phyloP scores from a whole-genome alignment of 371 early-diverging fungal genomes.

The Actinomucor elegans region DNA sequence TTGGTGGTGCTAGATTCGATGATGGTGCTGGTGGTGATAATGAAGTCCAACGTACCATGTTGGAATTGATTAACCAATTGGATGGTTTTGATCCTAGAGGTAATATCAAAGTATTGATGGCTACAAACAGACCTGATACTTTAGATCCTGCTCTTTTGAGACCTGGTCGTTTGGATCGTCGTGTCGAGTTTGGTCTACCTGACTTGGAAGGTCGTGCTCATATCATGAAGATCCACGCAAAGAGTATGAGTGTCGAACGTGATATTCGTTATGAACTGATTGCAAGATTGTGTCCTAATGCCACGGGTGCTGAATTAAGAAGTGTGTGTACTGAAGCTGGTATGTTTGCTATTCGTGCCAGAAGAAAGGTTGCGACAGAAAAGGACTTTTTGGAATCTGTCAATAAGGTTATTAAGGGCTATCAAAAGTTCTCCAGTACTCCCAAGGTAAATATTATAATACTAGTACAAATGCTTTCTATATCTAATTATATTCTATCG shows the following conservation, averaged over 20 bases:
- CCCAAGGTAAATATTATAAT: constrained; percentile 62
- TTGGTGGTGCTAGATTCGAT: constrained; percentile 95
- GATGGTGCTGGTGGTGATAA: constrained; percentile 90
- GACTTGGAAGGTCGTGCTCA: constrained; percentile 96
- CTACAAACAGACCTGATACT: constrained; percentile 99
- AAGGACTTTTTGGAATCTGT: constrained; percentile 99
- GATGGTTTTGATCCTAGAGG: constrained; percentile 99
- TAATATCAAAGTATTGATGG: constrained; percentile 99
- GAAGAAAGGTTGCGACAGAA: constrained; percentile 99
- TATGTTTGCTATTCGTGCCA: constrained; percentile 99
- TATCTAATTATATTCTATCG: neutral
- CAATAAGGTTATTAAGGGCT: constrained; percentile 99
- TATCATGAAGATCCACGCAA: constrained; percentile 99
- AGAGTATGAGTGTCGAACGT: constrained; percentile 99
- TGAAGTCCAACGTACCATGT: constrained; percentile 99
- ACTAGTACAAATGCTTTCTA: too few relatives aligned
- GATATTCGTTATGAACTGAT: constrained; percentile 97
- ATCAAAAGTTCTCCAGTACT: constrained; percentile 96
- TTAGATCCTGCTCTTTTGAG: constrained; percentile 97
- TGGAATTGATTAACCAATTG: constrained; percentile 99
- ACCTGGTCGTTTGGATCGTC: constrained; percentile 99
- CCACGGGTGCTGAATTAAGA: constrained; percentile 99
- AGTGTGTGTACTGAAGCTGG: constrained; percentile 99
- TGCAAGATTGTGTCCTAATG: constrained; percentile 94
- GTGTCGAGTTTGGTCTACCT: constrained; percentile 99